Percentiles rank a stretch among this genome's conserved stretches.
These are phyloP conservation scores for Firmiana major DNA, from an alignment of 345 rosid species.

Conservation along the genomic window DNA sequence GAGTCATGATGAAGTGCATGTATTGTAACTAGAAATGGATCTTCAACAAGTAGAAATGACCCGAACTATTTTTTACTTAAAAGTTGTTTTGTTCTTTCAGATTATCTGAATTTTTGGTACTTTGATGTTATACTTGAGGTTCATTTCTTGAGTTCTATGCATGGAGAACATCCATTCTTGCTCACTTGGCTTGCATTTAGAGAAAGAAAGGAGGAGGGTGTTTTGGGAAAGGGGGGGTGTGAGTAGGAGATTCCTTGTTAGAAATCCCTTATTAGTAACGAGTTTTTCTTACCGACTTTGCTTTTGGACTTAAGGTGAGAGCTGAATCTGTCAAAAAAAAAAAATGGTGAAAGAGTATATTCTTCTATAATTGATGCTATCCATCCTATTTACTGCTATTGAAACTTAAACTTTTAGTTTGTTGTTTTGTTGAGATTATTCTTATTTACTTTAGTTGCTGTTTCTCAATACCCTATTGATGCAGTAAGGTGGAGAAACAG, in stretches of 20 bases:
- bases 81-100: background rate
- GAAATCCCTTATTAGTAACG: no score
- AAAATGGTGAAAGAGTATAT: no score
- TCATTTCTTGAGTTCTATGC: background rate
- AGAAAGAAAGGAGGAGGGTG: background rate
- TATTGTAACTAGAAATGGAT: background rate
- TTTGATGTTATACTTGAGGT: background rate
- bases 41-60: background rate
- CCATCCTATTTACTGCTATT: background rate
- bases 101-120: background rate
- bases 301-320: background rate
- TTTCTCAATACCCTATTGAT: background rate
- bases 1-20: background rate
- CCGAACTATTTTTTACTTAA: background rate
- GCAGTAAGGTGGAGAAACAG: background rate
- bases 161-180: background rate
- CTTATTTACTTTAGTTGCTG: background rate
- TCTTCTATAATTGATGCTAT: background rate
- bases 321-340: no score
- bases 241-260: background rate
- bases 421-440: background rate
- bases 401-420: background rate
- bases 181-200: background rate
- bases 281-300: background rate
- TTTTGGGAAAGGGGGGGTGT: background rate